Percentiles rank a stretch among this genome's conserved stretches.
These are phyloP conservation scores for Cutaneotrichosporon sp. DNA, from an alignment of 1,284 basidiomycete genomes.

Conservation along the genomic window DNA sequence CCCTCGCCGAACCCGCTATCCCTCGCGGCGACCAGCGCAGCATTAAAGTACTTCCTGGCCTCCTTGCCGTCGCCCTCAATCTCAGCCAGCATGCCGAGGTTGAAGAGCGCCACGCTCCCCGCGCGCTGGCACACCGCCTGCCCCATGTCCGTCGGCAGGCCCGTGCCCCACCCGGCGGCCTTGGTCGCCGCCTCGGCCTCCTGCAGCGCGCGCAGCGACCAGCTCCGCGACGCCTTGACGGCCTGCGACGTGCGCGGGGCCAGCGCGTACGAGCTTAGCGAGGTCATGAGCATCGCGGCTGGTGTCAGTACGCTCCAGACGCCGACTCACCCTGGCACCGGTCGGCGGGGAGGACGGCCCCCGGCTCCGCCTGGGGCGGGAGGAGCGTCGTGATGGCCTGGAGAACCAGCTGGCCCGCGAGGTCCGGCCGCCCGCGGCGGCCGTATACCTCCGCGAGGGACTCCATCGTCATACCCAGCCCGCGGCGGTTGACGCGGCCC, in stretches of 20 bases:
- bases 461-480: slow-evolving; percentile 54
- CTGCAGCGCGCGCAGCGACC: slow-evolving; percentile 48
- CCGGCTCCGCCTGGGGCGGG: slow-evolving; percentile 31
- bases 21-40: slow-evolving; percentile 35
- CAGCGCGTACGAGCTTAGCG: slow-evolving; percentile 48
- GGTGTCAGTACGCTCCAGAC: slow-evolving; percentile 6
- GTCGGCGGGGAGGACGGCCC: slow-evolving; percentile 34
- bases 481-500: slow-evolving; percentile 43
- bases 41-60: slow-evolving; percentile 38
- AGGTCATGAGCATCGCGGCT: slow-evolving; percentile 46
- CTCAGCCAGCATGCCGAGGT: slow-evolving; percentile 53
- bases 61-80: slow-evolving; percentile 38
- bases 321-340: slow-evolving; percentile 52
- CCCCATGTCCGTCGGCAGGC: slow-evolving; percentile 25
- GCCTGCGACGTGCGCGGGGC: slow-evolving; percentile 40
- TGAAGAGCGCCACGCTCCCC: slow-evolving; percentile 43
- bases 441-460: slow-evolving; percentile 50
- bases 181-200: slow-evolving; percentile 40
- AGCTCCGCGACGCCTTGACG: slow-evolving; percentile 44
- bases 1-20: slow-evolving; percentile 46
- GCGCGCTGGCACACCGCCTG: slow-evolving; percentile 41
- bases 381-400: slow-evolving; percentile 50
- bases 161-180: slow-evolving; percentile 22
- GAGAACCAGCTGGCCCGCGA: slow-evolving; percentile 48
- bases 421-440: slow-evolving; percentile 40